Percentiles rank a stretch among this genome's conserved stretches.
Conservation (phyloP, 2,329 filamentous ascomycete species). For the Neurospora sp. region DNA sequence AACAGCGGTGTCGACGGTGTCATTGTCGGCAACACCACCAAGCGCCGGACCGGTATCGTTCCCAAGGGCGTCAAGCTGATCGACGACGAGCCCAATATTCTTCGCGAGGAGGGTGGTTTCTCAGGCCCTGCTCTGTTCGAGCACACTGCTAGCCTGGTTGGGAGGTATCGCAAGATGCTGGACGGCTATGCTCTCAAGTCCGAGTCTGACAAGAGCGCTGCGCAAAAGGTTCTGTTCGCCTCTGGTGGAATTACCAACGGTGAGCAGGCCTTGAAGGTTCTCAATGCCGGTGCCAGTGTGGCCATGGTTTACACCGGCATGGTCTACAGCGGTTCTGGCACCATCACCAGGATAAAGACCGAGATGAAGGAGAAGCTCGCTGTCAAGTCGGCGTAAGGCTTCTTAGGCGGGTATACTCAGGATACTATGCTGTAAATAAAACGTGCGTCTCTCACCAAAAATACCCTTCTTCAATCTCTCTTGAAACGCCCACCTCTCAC, state of each 20-base stretch:
- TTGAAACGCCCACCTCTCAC: neutral
- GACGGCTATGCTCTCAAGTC: conserved; percentile 39
- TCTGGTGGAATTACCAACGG: conserved; percentile 90
- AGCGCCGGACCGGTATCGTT: conserved; percentile 62
- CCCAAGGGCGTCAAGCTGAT: conserved; percentile 58
- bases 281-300: conserved; percentile 83
- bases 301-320: conserved; percentile 84
- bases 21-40: conserved; percentile 96
- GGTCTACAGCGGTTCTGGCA: conserved; percentile 55
- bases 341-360: conserved; percentile 53
- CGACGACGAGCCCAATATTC: conserved; percentile 52
- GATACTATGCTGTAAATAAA: neutral
- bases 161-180: conserved; percentile 63
- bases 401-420: neutral
- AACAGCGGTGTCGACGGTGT: conserved; percentile 83
- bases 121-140: conserved; percentile 86
- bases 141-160: conserved; percentile 68
- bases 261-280: conserved; percentile 66
- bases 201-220: conserved; percentile 25
- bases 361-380: conserved; percentile 41
- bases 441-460: neutral
- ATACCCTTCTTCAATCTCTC: neutral
- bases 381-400: conserved; percentile 1
- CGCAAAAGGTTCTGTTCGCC: conserved; percentile 78
- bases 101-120: conserved; percentile 77